These are phyloP conservation scores for Fusarium robinianum DNA, from an alignment of 2,329 filamentous ascomycete genomes.

Conservation along the genomic window DNA sequence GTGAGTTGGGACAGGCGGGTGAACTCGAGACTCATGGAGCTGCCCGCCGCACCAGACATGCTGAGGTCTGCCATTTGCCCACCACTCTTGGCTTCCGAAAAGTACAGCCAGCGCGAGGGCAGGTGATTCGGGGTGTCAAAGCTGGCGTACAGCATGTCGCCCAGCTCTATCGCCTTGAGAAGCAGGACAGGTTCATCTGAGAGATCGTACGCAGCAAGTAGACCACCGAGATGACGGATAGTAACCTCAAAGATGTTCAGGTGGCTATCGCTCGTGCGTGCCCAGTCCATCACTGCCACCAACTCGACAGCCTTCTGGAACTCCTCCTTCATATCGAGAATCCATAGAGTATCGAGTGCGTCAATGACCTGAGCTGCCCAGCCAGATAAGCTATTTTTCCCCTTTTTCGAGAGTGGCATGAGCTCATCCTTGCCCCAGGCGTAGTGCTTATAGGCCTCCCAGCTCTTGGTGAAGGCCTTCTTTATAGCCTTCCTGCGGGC, in stretches of 20 bases:
- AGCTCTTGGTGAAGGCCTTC: slow-evolving; percentile 49
- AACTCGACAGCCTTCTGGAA: slow-evolving; percentile 55
- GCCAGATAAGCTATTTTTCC: slow-evolving; percentile 54
- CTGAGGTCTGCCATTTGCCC: slow-evolving; percentile 41
- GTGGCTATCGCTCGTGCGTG: slow-evolving; percentile 48
- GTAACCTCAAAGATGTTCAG: slow-evolving; percentile 68
- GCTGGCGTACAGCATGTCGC: slow-evolving; percentile 56
- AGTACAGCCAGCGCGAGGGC: slow-evolving; percentile 54
- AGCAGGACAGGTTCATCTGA: slow-evolving; percentile 52
- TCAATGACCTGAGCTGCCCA: slow-evolving; percentile 66
- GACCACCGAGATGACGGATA: slow-evolving; percentile 58
- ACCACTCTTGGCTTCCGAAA: slow-evolving; percentile 45
- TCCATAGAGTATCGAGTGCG: slow-evolving; percentile 61
- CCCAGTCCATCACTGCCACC: slow-evolving; percentile 60
- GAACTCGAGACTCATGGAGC: slow-evolving; percentile 74
- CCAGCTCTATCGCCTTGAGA: slow-evolving; percentile 57
- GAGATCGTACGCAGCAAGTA: slow-evolving; percentile 58
- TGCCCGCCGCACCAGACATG: slow-evolving; percentile 54
- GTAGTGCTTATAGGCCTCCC: slow-evolving; percentile 57
- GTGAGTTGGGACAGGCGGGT: slow-evolving; percentile 76
- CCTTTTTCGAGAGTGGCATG: slow-evolving; percentile 52
- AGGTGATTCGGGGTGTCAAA: slow-evolving; percentile 61
- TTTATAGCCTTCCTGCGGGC: slow-evolving; percentile 46
- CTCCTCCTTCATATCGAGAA: slow-evolving; percentile 62
- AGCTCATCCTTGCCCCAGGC: slow-evolving; percentile 64